A percentile compares a stretch with the other conserved stretches of the same genome.
phyloP scores from a whole-genome alignment of 805 yeast genomes.

The Pichia thaimueangensis region DNA sequence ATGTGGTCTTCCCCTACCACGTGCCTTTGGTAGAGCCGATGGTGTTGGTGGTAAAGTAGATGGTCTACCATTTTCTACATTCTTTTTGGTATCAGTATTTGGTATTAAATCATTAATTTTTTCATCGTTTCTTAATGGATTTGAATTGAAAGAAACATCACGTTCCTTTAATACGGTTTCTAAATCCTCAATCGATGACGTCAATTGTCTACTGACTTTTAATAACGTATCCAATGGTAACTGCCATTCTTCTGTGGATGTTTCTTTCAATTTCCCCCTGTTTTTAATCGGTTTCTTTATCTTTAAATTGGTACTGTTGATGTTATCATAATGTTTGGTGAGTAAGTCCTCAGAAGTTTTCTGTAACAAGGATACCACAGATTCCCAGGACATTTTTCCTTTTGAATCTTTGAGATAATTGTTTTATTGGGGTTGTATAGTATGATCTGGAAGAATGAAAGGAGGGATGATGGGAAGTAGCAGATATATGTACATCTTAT shows the following conservation, averaged over 20 bases:
- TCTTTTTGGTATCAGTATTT: background rate
- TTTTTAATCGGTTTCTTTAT: background rate
- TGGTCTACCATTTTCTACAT: background rate
- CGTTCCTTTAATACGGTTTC: background rate
- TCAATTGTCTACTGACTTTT: background rate
- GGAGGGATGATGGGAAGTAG: too few relatives aligned
- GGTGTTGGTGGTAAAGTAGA: background rate
- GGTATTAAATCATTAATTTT: background rate
- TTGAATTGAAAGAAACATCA: background rate
- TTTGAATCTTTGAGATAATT: too few relatives aligned
- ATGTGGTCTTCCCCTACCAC: slow-evolving; percentile 6
- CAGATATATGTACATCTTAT: too few relatives aligned
- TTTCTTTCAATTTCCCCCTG: background rate
- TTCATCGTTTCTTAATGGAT: background rate
- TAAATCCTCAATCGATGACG: background rate
- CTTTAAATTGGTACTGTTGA: background rate
- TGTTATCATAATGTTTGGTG: background rate
- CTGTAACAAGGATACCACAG: background rate
- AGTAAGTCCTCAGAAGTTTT: background rate
- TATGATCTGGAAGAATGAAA: too few relatives aligned
- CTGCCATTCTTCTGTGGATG: background rate
- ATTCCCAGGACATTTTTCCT: slow-evolving; percentile 1
- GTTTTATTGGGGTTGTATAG: too few relatives aligned
- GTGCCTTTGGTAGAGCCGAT: background rate
- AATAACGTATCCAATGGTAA: background rate